Evolutionary conservation across 225 moss, liverwort and hornwort species (phyloP).

Genomic region (Sphagnum tenellum): DNA sequence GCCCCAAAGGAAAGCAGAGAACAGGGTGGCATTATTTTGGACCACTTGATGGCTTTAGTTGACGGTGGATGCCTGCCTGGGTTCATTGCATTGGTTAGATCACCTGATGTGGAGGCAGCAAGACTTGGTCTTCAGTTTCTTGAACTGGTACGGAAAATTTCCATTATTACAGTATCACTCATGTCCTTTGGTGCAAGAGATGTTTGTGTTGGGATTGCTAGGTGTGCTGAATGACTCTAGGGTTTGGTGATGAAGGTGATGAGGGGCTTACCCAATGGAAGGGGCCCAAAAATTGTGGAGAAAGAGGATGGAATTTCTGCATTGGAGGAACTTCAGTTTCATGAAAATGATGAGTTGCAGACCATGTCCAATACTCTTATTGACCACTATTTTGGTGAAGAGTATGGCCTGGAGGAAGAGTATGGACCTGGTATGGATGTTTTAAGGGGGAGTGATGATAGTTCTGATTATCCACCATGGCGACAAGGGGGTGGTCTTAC

Average conservation of each 20-base stretch:
- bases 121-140: constrained; percentile 89
- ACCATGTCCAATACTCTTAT: constrained; percentile 71
- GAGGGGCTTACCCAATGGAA: constrained; percentile 71
- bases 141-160: constrained; percentile 53
- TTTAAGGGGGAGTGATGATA: constrained; percentile 28
- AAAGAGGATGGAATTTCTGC: constrained; percentile 97
- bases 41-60: constrained; percentile 75
- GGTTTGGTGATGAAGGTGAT: constrained; percentile 44
- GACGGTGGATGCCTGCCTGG: constrained; percentile 89
- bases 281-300: constrained; percentile 85
- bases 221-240: neutral
- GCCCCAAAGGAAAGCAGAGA: constrained; percentile 42
- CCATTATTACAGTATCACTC: no score
- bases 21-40: constrained; percentile 65
- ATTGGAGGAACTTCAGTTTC: constrained; percentile 77
- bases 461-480: constrained; percentile 78
- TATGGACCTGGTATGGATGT: constrained; percentile 45
- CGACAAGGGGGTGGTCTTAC: constrained; percentile 49
- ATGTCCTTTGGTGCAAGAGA: no score
- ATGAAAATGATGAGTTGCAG: constrained; percentile 77
- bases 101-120: constrained; percentile 90
- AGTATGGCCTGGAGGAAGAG: constrained; percentile 93
- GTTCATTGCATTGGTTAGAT: constrained; percentile 77
- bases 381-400: constrained; percentile 86
- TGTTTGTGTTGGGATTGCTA: no score